Percentiles rank a stretch among this genome's conserved stretches.
phyloP scores from a whole-genome alignment of 2,329 filamentous ascomycete genomes.

The Neoarthrinium moseri region DNA sequence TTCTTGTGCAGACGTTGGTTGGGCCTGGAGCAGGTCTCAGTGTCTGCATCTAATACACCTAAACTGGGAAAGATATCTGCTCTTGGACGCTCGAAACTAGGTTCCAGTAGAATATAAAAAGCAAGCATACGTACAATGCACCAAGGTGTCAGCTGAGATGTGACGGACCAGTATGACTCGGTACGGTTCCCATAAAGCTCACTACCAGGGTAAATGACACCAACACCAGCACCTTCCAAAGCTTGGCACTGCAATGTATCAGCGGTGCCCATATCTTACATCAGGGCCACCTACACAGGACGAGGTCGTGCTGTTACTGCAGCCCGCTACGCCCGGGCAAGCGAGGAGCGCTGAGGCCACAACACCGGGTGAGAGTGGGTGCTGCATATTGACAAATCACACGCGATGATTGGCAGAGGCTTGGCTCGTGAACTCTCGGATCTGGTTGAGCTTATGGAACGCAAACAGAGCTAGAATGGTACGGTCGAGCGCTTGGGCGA shows the following conservation, averaged over 20 bases:
- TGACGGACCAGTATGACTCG: slow-evolving; percentile 9
- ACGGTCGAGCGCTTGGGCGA: background rate
- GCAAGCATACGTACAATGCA: slow-evolving; percentile 12
- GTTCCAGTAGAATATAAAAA: no score
- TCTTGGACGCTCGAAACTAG: no score
- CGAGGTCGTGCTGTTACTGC: background rate
- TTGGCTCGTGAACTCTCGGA: background rate
- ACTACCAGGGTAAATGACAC: background rate
- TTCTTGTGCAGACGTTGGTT: slow-evolving; percentile 9
- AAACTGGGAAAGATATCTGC: no score
- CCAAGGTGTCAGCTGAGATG: slow-evolving; percentile 6
- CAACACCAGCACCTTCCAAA: background rate
- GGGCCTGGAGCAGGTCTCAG: background rate
- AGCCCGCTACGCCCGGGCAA: background rate
- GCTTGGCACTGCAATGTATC: background rate
- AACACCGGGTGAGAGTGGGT: background rate
- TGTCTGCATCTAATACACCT: background rate
- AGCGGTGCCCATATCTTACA: background rate
- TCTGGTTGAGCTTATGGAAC: background rate
- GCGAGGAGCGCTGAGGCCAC: background rate
- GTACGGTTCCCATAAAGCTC: slow-evolving; percentile 3
- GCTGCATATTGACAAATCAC: background rate
- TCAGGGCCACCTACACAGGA: slow-evolving; percentile 1
- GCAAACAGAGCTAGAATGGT: background rate
- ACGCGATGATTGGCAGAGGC: background rate